Conservation (phyloP, 257 asterid species). For the Linderniella brevidens region DNA sequence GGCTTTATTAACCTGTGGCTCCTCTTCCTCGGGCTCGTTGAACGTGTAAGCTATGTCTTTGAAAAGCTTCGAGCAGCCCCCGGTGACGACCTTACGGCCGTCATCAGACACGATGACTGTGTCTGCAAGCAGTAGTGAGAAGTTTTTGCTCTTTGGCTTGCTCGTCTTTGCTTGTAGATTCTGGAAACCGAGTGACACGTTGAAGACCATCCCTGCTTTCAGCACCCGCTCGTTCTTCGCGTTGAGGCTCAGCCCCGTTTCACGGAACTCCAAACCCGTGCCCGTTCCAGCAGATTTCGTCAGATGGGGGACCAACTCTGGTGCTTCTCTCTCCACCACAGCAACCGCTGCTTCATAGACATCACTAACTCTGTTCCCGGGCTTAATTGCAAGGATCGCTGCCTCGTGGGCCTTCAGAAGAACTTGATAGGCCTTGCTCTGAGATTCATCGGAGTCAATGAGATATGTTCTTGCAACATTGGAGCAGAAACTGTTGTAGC, state of each 20-base stretch:
- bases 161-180: constrained; percentile 29
- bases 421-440: constrained; percentile 54
- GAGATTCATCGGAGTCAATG: constrained; percentile 35
- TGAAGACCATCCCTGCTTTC: constrained; percentile 64
- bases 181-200: constrained; percentile 62
- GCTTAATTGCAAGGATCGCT: constrained; percentile 45
- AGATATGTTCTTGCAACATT: constrained; percentile 41
- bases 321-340: constrained; percentile 49
- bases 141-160: constrained; percentile 39
- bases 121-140: constrained; percentile 55
- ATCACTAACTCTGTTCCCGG: constrained; percentile 37
- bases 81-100: constrained; percentile 33
- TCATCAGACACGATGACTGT: constrained; percentile 34
- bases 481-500: constrained; percentile 68
- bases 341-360: constrained; percentile 46
- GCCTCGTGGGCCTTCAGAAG: constrained; percentile 64
- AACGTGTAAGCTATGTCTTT: constrained; percentile 33
- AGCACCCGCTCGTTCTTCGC: constrained; percentile 40
- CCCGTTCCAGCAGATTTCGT: constrained; percentile 77
- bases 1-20: constrained; percentile 18
- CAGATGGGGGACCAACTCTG: constrained; percentile 42
- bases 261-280: constrained; percentile 75
- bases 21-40: constrained; percentile 43
- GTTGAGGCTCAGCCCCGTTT: constrained; percentile 41
- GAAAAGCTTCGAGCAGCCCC: constrained; percentile 24